Base-by-base conservation (phyloP, 306 rosid genomes). In the Casuarina cunninghamiana region DNA sequence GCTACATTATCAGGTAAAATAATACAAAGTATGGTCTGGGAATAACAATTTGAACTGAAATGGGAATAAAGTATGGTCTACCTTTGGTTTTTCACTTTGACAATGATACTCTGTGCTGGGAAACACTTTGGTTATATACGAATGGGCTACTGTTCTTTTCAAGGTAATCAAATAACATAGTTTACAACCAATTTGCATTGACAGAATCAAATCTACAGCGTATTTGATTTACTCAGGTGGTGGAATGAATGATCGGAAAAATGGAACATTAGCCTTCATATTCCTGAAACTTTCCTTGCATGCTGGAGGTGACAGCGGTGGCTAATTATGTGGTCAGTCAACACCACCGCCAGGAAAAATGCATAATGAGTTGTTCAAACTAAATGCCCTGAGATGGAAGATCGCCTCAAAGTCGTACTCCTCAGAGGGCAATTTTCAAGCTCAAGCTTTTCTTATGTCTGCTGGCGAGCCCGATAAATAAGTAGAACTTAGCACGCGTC, bases 401-500 rank as follows among this genome's bases (percentile, higher is more conserved):
- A 42, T 43, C 26, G 2, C 38, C 46, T 41, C 35, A 8, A 61
- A 3, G 67, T 1, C 42, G 49, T 12, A 50, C 39, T 75, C 26
- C 54, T 73, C 54, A 73, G 5, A 10, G 44, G 12, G 41, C 82
- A 12, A 60, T 43, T 39, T 75, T 21, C 72, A 76, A 51, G 61
- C 51, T n/a, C 62, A 43, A 1, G 4, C 57, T 39, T 49, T 49
- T 77, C 67, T 53, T 26, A 45, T 16, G 16, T 32, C 66, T 67
- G 11, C 53, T 46, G 69, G 76, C 67, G 49, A 66, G 42, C 11
- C n/a, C 48, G 19, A 53, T 71, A 10, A 50, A 38, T 65, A 16
- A 72, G 6, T 44, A 50, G 54, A 74, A 51, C 42, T 35, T 6
- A 9, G 68, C 67, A 73, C 73, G 69, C 70, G 72, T 76, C 81